Conservation (phyloP, 441 rosid species). For the Corymbia calophylla region DNA sequence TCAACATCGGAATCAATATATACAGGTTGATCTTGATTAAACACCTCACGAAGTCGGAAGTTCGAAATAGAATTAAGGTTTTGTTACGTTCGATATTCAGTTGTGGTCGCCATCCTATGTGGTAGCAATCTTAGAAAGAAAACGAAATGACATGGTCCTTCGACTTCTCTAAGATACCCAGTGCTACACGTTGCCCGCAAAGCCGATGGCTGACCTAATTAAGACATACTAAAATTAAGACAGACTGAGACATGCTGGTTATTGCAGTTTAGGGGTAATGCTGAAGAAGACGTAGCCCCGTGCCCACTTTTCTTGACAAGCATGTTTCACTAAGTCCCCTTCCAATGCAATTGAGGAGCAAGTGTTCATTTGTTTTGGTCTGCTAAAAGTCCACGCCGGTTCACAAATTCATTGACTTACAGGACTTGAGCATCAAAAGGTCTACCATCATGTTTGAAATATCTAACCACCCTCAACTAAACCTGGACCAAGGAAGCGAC, state of each 20-base stretch:
- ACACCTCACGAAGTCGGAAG: background rate
- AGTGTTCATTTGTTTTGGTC: background rate
- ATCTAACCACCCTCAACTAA: background rate
- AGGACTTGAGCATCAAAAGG: background rate
- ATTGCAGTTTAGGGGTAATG: background rate
- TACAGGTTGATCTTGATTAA: background rate
- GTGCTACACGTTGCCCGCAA: background rate
- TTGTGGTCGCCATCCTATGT: background rate
- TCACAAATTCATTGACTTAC: background rate
- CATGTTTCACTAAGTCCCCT: background rate
- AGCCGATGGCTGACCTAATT: background rate
- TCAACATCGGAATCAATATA: background rate
- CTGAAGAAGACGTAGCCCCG: background rate
- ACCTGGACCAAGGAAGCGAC: background rate
- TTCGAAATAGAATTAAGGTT: background rate
- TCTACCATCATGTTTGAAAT: background rate
- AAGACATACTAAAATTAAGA: background rate
- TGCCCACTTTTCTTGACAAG: background rate
- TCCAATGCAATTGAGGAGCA: background rate
- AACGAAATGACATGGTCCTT: background rate
- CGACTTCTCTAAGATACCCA: background rate
- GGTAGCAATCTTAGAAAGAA: background rate
- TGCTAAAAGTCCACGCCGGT: background rate
- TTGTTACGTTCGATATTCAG: background rate
- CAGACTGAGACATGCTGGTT: background rate